A percentile compares a stretch with the other conserved stretches of the same genome.
Conservation (phyloP, 345 rosid species). For the Trapa incisa region DNA sequence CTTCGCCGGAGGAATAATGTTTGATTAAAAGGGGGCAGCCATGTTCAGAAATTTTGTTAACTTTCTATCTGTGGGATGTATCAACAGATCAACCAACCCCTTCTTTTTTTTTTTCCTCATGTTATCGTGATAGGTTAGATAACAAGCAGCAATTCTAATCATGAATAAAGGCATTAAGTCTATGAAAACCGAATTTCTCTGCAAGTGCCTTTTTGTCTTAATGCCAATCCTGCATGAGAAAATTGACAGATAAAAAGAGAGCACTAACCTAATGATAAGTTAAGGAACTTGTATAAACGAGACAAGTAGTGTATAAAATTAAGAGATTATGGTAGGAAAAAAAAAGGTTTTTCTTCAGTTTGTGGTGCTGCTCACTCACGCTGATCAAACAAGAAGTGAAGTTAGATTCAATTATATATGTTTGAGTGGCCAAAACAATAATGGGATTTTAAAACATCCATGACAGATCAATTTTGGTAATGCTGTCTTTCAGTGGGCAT, state of each 20-base stretch:
- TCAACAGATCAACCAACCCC: slow-evolving; percentile 12
- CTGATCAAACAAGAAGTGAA: too few relatives aligned
- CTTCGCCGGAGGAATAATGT: slow-evolving; percentile 41
- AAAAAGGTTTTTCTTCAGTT: too few relatives aligned
- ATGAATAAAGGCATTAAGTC: slow-evolving; percentile 15
- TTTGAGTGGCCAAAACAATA: background rate
- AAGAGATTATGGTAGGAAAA: too few relatives aligned
- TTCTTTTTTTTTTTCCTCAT: background rate
- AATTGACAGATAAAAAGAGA: slow-evolving; percentile 22
- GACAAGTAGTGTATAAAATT: slow-evolving; percentile 4
- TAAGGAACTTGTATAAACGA: slow-evolving; percentile 4
- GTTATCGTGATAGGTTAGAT: slow-evolving; percentile 10
- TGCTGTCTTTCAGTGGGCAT: background rate
- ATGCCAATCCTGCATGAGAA: background rate
- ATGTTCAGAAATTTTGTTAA: slow-evolving; percentile 27
- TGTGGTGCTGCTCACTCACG: too few relatives aligned
- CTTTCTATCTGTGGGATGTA: slow-evolving; percentile 12
- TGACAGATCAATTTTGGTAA: background rate
- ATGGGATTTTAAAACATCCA: background rate
- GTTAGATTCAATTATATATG: too few relatives aligned
- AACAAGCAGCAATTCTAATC: slow-evolving; percentile 15
- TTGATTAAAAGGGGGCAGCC: slow-evolving; percentile 18
- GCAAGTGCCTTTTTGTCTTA: slow-evolving; percentile 8
- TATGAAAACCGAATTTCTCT: background rate
- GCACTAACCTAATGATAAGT: slow-evolving; percentile 13